Base-by-base conservation (phyloP, 2,329 filamentous ascomycete genomes). In the Pseudogymnoascus verrucosus region DNA sequence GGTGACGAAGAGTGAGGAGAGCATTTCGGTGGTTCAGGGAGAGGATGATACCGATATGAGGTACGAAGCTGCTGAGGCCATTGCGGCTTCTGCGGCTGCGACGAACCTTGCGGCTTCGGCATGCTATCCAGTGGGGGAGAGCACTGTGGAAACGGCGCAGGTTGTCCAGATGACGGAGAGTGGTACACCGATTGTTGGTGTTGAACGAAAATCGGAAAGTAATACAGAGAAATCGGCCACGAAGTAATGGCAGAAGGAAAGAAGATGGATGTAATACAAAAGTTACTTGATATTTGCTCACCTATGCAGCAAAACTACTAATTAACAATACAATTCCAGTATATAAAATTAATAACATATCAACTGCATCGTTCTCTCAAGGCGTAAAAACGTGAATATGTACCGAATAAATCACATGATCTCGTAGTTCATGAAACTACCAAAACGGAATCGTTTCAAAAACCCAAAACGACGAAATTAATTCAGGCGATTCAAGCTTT, bases 401-500 rank as follows among this genome's bases (percentile, higher is more conserved):
- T 57, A 57, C 12, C n/a, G 5, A 19, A 10, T 21, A 21, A 1
- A 34, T 57, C 51, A 57, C 51, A 57, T 57, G 51, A 57, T 8
- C 26, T 7, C 14, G 8, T 34, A 21, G 12, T 34, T 34, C 12
- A 12, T 34, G 28, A 57, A 57, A 34, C 26, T 21, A 16, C 21
- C 14, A 26, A 26, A 42, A 10, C 8, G 11, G 28, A 47, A 57
- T 34, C 51, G n/a, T 57, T 57, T 57, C 51, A 34, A 34, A 14
- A 19, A 34, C 28, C 10, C 47, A 31, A 57, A 26, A 34, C 51
- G 28, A 19, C 26, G 51, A 12, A 21, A 21, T 21, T 21, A 21
- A 12, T 57, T 34, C 51, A 57, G n/a, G 4, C n/a, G 28, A 57
- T 57, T 57, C 51, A 34, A 57, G 51, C 51, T 57, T 57, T 57